These are phyloP conservation scores for Pseudopediastrum boryanum DNA, from an alignment of 139 green algal species.

Conservation along the genomic window DNA sequence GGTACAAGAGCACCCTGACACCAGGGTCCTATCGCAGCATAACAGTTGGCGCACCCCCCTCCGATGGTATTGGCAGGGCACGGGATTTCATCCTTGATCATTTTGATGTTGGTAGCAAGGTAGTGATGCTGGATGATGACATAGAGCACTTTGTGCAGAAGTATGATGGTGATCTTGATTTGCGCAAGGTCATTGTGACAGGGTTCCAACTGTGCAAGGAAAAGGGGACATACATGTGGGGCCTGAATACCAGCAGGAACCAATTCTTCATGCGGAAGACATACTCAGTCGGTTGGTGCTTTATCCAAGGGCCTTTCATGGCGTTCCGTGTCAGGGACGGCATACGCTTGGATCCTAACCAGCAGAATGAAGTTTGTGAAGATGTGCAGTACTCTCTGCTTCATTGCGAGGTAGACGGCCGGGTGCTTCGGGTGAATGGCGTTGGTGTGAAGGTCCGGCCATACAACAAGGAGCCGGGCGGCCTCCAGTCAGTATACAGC, in stretches of 20 bases:
- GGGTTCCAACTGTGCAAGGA: constrained; percentile 15
- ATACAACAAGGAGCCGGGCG: constrained; percentile 16
- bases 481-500: not conserved
- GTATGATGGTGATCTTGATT: not conserved
- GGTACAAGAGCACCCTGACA: not conserved
- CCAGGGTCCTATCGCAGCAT: not conserved
- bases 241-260: constrained; percentile 24
- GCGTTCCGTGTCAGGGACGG: not conserved
- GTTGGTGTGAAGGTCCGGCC: constrained; percentile 5
- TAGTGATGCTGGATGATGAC: constrained; percentile 31
- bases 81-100: constrained; percentile 8
- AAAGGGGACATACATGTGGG: constrained; percentile 19
- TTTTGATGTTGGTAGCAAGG: not conserved
- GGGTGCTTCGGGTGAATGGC: constrained; percentile 11
- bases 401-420: constrained; percentile 5
- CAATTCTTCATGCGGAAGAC: constrained; percentile 21
- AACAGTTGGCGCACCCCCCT: not conserved
- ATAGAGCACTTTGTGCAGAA: constrained; percentile 6
- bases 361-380: not conserved
- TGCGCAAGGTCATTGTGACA: constrained; percentile 3
- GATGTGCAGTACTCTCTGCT: constrained; percentile 26
- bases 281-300: constrained; percentile 12
- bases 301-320: constrained; percentile 23
- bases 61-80: constrained; percentile 14
- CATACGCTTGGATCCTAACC: not conserved